Conservation (phyloP, 2,329 filamentous ascomycete species). For the Pseudohalonectria lignicola region DNA sequence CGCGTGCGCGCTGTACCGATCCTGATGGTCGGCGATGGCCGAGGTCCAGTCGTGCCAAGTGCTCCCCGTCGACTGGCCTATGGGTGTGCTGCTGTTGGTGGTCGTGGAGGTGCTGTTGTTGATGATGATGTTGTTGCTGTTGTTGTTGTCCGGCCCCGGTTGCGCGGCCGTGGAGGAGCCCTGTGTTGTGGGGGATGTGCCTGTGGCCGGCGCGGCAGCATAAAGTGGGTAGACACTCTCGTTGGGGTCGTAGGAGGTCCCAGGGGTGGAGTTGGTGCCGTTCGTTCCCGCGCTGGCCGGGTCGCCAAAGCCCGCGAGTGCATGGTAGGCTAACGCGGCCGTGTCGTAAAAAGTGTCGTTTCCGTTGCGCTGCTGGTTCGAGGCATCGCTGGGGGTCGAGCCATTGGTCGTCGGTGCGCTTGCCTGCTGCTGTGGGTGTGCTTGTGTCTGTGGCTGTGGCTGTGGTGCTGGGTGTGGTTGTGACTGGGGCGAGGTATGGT, state of each 20-base stretch:
- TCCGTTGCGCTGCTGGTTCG: conserved; percentile 6
- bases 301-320: not conserved
- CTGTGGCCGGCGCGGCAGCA: no score
- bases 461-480: conserved; percentile 4
- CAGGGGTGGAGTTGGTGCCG: no score
- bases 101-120: conserved; percentile 7
- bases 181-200: no score
- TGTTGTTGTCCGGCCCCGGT: conserved; percentile 11
- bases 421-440: not conserved
- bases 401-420: conserved; percentile 3
- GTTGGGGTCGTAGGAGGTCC: no score
- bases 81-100: conserved; percentile 14
- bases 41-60: conserved; percentile 45
- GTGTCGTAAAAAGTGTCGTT: conserved; percentile 11
- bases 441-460: conserved; percentile 1
- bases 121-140: conserved; percentile 7
- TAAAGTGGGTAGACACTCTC: not conserved
- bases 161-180: no score
- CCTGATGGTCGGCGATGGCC: conserved; percentile 36
- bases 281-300: no score
- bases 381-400: conserved; percentile 2
- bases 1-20: conserved; percentile 36
- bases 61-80: conserved; percentile 27
- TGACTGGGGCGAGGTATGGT: not conserved
- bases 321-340: not conserved